Evolutionary conservation across 495 filamentous ascomycete genomes (phyloP).

Genomic region (Talaromyces nanjingensis): DNA sequence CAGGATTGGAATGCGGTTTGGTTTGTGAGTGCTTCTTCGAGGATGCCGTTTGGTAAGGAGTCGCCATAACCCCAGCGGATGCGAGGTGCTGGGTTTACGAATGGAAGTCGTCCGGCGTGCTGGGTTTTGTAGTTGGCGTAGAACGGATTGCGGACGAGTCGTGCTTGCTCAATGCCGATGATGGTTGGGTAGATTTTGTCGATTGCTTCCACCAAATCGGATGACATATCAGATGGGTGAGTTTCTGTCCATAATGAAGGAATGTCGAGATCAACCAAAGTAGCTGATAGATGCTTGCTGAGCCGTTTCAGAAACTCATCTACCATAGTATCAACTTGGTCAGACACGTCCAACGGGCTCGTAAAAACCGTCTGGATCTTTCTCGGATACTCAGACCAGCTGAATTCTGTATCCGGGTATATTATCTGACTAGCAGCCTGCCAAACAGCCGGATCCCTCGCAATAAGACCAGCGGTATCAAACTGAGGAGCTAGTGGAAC

Average conservation of each 20-base stretch:
- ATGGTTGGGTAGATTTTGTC: constrained; percentile 44
- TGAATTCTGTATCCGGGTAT: constrained; percentile 40
- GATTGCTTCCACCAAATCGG: constrained; percentile 21
- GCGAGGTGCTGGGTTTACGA: constrained; percentile 48
- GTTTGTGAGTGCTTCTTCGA: constrained; percentile 33
- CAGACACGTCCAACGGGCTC: neutral
- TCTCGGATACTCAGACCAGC: constrained; percentile 11
- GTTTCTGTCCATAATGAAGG: constrained; percentile 31
- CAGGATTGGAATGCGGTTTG: constrained; percentile 47
- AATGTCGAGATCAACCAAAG: constrained; percentile 27
- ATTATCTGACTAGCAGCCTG: constrained; percentile 29
- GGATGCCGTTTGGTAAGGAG: constrained; percentile 10
- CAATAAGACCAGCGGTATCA: constrained; percentile 43
- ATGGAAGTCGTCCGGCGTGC: constrained; percentile 41
- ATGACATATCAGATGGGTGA: constrained; percentile 21
- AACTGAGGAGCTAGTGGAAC: constrained; percentile 37
- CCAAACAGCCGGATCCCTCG: constrained; percentile 42
- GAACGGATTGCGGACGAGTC: constrained; percentile 40
- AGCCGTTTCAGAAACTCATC: neutral
- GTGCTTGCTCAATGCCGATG: constrained; percentile 45
- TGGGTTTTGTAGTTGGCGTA: constrained; percentile 44
- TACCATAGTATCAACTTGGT: neutral
- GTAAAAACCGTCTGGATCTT: neutral
- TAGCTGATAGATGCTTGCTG: constrained; percentile 11
- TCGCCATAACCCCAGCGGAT: constrained; percentile 51